Percentiles rank a stretch among this genome's conserved stretches.
Conservation (phyloP, 352 stramenopile species). For the Thraustochytrium striatum region DNA sequence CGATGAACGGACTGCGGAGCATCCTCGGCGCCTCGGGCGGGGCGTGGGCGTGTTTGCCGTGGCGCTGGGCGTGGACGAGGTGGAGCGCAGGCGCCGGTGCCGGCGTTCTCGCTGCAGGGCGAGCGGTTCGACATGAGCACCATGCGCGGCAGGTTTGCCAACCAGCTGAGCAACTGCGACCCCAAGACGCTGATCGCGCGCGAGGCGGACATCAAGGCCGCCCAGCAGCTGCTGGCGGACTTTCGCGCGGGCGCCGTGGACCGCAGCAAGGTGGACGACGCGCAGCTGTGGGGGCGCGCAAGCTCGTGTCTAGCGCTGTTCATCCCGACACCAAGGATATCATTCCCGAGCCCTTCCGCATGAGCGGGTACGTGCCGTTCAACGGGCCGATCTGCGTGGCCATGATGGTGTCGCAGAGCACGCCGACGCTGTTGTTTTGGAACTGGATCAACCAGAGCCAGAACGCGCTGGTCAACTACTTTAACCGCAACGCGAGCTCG, state of each 20-base stretch:
- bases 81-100: slow-evolving; percentile 10
- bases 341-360: slow-evolving; percentile 65
- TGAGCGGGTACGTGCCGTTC: slow-evolving; percentile 67
- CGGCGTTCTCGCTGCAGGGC: slow-evolving; percentile 32
- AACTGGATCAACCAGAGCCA: slow-evolving; percentile 67
- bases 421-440: slow-evolving; percentile 62
- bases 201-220: slow-evolving; percentile 12
- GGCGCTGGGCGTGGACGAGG: neutral
- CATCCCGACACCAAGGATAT: slow-evolving; percentile 62
- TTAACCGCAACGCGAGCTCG: slow-evolving; percentile 51
- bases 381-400: slow-evolving; percentile 69
- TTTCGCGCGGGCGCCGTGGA: too few relatives aligned
- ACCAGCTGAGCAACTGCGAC: slow-evolving; percentile 46
- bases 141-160: slow-evolving; percentile 33
- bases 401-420: slow-evolving; percentile 62
- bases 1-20: slow-evolving; percentile 18
- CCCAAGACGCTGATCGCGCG: neutral
- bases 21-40: slow-evolving; percentile 15
- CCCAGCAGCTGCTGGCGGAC: slow-evolving; percentile 4
- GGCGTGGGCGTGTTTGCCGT: slow-evolving; percentile 23
- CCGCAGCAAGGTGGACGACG: too few relatives aligned
- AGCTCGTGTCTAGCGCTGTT: slow-evolving; percentile 57
- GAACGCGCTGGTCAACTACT: slow-evolving; percentile 62
- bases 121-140: slow-evolving; percentile 39
- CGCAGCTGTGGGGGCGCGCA: slow-evolving; percentile 59